These are phyloP conservation scores for Actinomortierella wolfii DNA, from an alignment of 371 early-diverging fungal species.

Conservation along the genomic window DNA sequence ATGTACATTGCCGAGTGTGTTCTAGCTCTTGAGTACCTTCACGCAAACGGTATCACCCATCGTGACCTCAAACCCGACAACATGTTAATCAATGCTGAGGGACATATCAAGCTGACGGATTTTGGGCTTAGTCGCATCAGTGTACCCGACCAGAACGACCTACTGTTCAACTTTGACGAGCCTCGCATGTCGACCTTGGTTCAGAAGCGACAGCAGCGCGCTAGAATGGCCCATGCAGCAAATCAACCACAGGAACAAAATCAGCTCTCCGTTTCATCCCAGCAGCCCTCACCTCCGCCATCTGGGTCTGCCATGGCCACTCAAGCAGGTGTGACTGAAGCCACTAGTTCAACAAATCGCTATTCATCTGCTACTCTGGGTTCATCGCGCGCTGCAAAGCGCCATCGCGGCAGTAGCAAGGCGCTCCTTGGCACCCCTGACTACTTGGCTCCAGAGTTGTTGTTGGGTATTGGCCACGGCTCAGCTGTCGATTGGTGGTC, in stretches of 20 bases:
- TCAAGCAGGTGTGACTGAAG: too few species aligned
- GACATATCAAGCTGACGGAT: slow-evolving; percentile 91
- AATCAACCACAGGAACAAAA: neutral
- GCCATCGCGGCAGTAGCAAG: slow-evolving; percentile 49
- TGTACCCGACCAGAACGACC: slow-evolving; percentile 48
- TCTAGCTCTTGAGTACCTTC: slow-evolving; percentile 88
- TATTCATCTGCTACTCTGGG: too few species aligned
- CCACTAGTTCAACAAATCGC: too few species aligned
- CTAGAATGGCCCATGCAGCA: neutral
- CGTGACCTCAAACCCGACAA: slow-evolving; percentile 91
- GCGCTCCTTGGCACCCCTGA: slow-evolving; percentile 92
- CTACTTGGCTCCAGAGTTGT: slow-evolving; percentile 94
- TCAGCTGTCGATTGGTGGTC: slow-evolving; percentile 95
- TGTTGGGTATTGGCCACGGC: slow-evolving; percentile 80
- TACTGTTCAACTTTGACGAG: slow-evolving; percentile 13
- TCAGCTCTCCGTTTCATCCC: slow-evolving; percentile 1
- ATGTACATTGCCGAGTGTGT: slow-evolving; percentile 93
- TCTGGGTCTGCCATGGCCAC: neutral
- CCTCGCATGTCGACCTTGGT: neutral
- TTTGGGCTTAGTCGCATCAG: slow-evolving; percentile 88
- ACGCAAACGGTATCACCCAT: slow-evolving; percentile 74
- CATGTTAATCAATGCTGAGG: slow-evolving; percentile 78
- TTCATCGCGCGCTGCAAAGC: slow-evolving; percentile 14
- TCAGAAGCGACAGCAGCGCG: too few species aligned
- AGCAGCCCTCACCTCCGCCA: slow-evolving; percentile 1